A percentile compares a stretch with the other conserved stretches of the same genome.
Evolutionary conservation across 805 yeast genomes (phyloP).

Genomic region (Myxozyma neotropica): DNA sequence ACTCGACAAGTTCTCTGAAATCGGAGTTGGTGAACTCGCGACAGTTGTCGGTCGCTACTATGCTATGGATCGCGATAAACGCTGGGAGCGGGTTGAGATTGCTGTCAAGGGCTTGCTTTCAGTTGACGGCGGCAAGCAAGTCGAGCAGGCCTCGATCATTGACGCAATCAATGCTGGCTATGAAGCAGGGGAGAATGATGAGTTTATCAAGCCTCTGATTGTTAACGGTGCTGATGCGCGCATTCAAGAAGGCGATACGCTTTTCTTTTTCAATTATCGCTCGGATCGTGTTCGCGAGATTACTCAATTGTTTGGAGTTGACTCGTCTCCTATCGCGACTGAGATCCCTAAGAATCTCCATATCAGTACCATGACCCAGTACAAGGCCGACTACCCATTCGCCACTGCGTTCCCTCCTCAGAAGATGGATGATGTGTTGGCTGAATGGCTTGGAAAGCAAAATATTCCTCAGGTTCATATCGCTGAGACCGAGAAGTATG

Average conservation of each 20-base stretch:
- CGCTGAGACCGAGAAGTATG: constrained; percentile 37
- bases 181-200: constrained; percentile 35
- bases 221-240: constrained; percentile 34
- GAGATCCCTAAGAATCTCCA: constrained; percentile 30
- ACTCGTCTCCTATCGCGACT: constrained; percentile 35
- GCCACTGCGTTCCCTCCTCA: constrained; percentile 35
- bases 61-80: constrained; percentile 37
- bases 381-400: constrained; percentile 37
- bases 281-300: constrained; percentile 38
- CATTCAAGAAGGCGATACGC: constrained; percentile 31
- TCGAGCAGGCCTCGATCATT: constrained; percentile 25
- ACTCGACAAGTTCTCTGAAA: constrained; percentile 33
- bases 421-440: constrained; percentile 37
- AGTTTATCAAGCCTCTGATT: constrained; percentile 34
- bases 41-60: constrained; percentile 36
- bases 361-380: constrained; percentile 37
- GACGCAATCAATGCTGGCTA: constrained; percentile 29
- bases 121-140: constrained; percentile 27
- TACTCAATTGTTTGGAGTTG: constrained; percentile 37
- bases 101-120: constrained; percentile 32
- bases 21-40: constrained; percentile 34
- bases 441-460: constrained; percentile 37
- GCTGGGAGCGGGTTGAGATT: constrained; percentile 36
- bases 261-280: constrained; percentile 37
- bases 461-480: constrained; percentile 32